A percentile compares a stretch with the other conserved stretches of the same genome.
Conservation (phyloP, 73 alveolate genomes). For the Durusdinium trenchii region DNA sequence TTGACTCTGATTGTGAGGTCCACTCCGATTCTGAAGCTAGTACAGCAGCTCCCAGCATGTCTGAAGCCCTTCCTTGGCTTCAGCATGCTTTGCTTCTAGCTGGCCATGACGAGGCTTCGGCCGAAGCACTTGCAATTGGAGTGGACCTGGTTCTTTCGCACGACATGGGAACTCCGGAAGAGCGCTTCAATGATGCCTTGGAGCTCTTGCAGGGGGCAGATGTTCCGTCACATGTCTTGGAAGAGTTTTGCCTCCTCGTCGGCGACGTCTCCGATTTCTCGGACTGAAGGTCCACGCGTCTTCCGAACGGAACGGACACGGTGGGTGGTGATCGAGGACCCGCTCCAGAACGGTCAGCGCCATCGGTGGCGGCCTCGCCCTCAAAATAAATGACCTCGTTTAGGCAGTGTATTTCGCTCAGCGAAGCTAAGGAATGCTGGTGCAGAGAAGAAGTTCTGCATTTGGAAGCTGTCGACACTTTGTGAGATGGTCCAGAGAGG, state of each 20-base stretch:
- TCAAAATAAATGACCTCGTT: not conserved
- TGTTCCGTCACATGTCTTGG: conserved; percentile 27
- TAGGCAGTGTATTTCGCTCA: not conserved
- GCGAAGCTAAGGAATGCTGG: not conserved
- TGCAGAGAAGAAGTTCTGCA: not conserved
- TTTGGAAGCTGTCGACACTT: not conserved
- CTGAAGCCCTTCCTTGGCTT: conserved; percentile 26
- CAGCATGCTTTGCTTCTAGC: conserved; percentile 25
- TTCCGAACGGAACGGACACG: not conserved
- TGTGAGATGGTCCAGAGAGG: not conserved
- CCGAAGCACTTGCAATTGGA: conserved; percentile 34
- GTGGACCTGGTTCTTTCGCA: conserved; percentile 44
- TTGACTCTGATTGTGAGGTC: not conserved
- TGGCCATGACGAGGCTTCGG: conserved; percentile 24
- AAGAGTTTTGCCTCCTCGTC: conserved; percentile 29
- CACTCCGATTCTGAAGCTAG: conserved; percentile 62
- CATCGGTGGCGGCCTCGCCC: not conserved
- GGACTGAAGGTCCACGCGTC: conserved; percentile 24
- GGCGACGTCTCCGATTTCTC: conserved; percentile 6
- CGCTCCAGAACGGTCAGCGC: not conserved
- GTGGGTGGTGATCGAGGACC: not conserved
- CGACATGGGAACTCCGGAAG: conserved; percentile 14
- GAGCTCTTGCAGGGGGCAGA: conserved; percentile 40
- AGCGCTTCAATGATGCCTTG: conserved; percentile 55
- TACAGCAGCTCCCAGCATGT: conserved; percentile 29